phyloP scores from a whole-genome alignment of 2,329 filamentous ascomycete species.

The Arthroderma sp. region DNA sequence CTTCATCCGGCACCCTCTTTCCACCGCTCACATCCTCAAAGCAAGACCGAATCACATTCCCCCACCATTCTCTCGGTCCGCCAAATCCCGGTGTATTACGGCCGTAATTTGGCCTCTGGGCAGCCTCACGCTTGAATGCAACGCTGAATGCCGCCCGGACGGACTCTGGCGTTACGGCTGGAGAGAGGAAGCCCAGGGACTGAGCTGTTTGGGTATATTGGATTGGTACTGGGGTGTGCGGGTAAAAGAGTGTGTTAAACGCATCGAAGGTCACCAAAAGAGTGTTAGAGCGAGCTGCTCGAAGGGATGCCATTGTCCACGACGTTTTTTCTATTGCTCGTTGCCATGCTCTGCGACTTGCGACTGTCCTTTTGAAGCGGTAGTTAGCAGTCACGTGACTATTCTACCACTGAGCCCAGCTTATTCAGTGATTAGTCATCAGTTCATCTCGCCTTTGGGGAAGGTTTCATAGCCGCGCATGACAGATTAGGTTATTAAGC shows the following conservation, averaged over 20 bases:
- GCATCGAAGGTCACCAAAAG: constrained; percentile 34
- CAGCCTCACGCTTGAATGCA: constrained; percentile 25
- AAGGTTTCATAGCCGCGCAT: too few species aligned
- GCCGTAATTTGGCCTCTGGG: constrained; percentile 31
- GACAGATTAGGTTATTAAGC: too few species aligned
- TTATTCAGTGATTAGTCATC: neutral
- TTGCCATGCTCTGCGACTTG: neutral
- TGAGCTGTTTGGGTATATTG: constrained; percentile 29
- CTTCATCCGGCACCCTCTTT: constrained; percentile 18
- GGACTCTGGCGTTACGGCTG: constrained; percentile 13
- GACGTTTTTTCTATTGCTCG: too few species aligned
- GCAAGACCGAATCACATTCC: constrained; percentile 26
- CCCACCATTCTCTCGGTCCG: constrained; percentile 33
- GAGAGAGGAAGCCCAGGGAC: constrained; percentile 21
- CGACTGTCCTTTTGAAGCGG: neutral
- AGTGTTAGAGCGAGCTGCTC: constrained; percentile 1
- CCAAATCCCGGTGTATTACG: constrained; percentile 23
- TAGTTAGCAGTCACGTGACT: neutral
- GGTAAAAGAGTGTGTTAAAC: constrained; percentile 33
- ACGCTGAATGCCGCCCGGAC: constrained; percentile 16
- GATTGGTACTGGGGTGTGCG: constrained; percentile 24
- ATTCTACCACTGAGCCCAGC: neutral
- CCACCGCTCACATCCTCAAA: constrained; percentile 16
- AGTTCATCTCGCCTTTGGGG: too few species aligned
- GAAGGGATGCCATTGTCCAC: neutral